Base-by-base conservation (phyloP, 164 flowering plant genomes). In the Piper longum region DNA sequence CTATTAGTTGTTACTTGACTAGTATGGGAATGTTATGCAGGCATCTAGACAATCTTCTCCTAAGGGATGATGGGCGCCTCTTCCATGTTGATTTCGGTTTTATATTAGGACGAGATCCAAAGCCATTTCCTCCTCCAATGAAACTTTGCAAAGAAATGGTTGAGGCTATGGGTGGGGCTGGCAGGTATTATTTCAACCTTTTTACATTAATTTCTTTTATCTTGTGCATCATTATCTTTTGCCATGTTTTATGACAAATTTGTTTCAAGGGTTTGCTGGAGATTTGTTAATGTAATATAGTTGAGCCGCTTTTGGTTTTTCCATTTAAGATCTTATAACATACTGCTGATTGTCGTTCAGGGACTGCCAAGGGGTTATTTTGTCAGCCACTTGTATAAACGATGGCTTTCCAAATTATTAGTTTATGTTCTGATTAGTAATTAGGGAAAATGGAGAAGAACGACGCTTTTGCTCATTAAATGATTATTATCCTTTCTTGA, bases 71-170 rank as follows among this genome's bases (percentile, higher is more conserved):
- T 75, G 99, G 99, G 14, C 86, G 96, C 39, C 87, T 95, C 66
- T 95, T 95, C 78, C 97, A 95, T 79, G 99, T 95, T 67, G 99
- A 95, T 84, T 91, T 95, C 74, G 96, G 91, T 68, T 95, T 87
- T 76, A 95, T 95, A 67, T 82, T 95, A 51, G 99, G 97, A 36
- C 82, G 92, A 61, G 99, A 95, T 76, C 95, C 97, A 42, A 95
- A 95, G 75, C 97, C 96, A 16, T 95, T 95, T 74, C 99, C 99
- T 60, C 99, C 99, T 58, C 99, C 99, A 39, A 95, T 95, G 99
- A 95, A 95, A 75, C 99, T 95, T 62, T 95, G 99, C 79, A 95
- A 91, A 80, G 99, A 95, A 82, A 95, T 95, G 99, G 99, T 95
- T 51, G 99, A 91, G 71, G 99, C 99, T 61, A 95, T 95, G 99